A percentile compares a stretch with the other conserved stretches of the same genome.
phyloP scores from a whole-genome alignment of 2,329 filamentous ascomycete genomes.

The Diaporthe citri region DNA sequence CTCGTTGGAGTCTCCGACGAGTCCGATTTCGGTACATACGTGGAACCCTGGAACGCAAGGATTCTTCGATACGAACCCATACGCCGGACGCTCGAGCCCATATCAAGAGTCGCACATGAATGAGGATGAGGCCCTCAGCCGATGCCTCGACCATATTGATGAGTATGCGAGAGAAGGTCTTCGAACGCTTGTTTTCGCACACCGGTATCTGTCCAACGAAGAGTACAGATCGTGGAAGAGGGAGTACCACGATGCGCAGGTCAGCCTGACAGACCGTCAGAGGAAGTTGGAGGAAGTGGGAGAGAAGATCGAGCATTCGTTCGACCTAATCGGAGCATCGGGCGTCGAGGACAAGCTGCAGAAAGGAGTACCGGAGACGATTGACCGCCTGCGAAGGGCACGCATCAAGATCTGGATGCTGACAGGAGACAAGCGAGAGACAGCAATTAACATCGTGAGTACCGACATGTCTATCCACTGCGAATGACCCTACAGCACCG shows the following conservation, averaged over 20 bases:
- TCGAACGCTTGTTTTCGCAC: constrained; percentile 83
- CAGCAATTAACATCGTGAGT: constrained; percentile 81
- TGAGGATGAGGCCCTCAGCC: constrained; percentile 76
- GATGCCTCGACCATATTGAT: constrained; percentile 89
- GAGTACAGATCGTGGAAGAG: constrained; percentile 81
- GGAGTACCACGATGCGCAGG: constrained; percentile 80
- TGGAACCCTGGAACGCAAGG: constrained; percentile 56
- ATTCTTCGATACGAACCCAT: constrained; percentile 44
- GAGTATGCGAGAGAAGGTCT: constrained; percentile 90
- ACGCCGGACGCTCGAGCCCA: neutral
- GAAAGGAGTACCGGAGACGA: constrained; percentile 86
- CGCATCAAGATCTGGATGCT: constrained; percentile 96
- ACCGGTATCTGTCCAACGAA: constrained; percentile 82
- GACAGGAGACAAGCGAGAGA: constrained; percentile 89
- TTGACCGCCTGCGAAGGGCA: constrained; percentile 84
- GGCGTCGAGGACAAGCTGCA: constrained; percentile 93
- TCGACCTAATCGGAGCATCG: constrained; percentile 85
- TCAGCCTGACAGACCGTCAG: constrained; percentile 82
- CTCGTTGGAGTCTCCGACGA: constrained; percentile 64
- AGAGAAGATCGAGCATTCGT: constrained; percentile 80
- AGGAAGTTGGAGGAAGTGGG: constrained; percentile 82
- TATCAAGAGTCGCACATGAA: constrained; percentile 48
- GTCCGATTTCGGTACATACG: constrained; percentile 46
- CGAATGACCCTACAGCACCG: neutral
- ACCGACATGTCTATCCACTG: neutral